These are phyloP conservation scores for Paraphoma sp. DNA, from an alignment of 2,329 filamentous ascomycete genomes.

Conservation along the genomic window DNA sequence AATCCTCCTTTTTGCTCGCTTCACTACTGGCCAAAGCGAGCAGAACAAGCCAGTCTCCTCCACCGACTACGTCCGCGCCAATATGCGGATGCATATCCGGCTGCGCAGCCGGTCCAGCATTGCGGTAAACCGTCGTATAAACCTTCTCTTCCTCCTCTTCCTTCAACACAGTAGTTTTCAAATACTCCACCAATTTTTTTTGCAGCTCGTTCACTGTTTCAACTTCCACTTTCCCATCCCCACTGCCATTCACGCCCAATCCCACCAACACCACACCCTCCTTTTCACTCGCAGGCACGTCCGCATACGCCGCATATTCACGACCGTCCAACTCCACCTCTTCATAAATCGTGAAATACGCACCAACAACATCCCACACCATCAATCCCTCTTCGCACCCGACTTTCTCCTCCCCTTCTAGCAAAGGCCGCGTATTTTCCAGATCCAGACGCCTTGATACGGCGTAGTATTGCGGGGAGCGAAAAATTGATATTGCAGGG, in stretches of 20 bases:
- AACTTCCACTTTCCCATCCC: no score
- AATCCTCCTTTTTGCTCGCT: slow-evolving; percentile 4
- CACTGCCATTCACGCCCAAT: no score
- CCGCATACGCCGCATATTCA: not conserved
- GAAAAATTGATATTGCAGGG: slow-evolving; percentile 3
- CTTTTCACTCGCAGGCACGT: no score
- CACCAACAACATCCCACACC: slow-evolving; percentile 23
- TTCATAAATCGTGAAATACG: slow-evolving; percentile 18
- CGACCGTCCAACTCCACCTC: not conserved
- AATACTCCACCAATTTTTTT: no score
- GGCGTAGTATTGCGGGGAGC: slow-evolving; percentile 9
- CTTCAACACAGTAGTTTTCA: no score
- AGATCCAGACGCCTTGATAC: slow-evolving; percentile 16
- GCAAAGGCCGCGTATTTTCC: slow-evolving; percentile 15
- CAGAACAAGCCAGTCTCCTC: slow-evolving; percentile 16
- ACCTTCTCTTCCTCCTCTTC: not conserved
- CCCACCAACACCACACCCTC: not conserved
- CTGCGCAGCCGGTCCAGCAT: slow-evolving; percentile 14
- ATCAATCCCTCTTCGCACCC: slow-evolving; percentile 11
- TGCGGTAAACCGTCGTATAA: slow-evolving; percentile 12
- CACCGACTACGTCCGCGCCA: slow-evolving; percentile 5
- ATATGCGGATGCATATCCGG: slow-evolving; percentile 23
- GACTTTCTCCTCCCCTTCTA: slow-evolving; percentile 8
- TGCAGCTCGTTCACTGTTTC: no score
- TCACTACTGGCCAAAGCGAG: not conserved